Base-by-base conservation (phyloP, 768 basidiomycete genomes). In the Tulasnella sp. region DNA sequence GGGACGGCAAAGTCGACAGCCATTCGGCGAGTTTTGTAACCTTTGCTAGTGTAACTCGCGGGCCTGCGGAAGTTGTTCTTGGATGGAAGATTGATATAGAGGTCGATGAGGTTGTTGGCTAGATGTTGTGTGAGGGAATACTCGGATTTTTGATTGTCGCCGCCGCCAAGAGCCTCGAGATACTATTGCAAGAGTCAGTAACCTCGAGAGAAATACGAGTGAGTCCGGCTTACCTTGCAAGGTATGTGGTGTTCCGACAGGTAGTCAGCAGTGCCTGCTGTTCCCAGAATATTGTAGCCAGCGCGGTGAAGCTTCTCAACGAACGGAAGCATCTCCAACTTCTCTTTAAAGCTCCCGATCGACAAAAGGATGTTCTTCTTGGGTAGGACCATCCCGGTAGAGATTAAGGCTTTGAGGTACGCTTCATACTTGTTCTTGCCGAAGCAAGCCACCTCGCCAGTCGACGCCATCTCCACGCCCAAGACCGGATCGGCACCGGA, bases 381-480 rank as follows among this genome's bases (percentile, higher is more conserved):
- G 37, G 97, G 97, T 1, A 89, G 90, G 40, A 91, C 88, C 80
- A 98, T 98, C 36, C 97, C 97, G 2, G 97, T 97, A 34, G 97
- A 96, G 78, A 99, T 93, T 76, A 99, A 86, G 1, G 94, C 96
- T 85, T 99, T 99, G 81, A 99, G 86, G 83, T 99, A 99, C 5
- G 97, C 97, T 82, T 99, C 97, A 82, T 97, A 99, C 84, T 96
- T 97, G 86, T 99, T 93, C 79, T 87, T 90, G 8, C 97, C 97
- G 83, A 99, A 99, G 85, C 97, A 99, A 22, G 97, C 97, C 34
- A 99, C 97, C 82, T 99, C 97, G 76, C 97, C 97, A 0, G 97
- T 99, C 22, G 97, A 99, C 19, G 97, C 97, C 97, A 99, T 99
- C 86, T 99, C 97, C 58, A 99, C 97, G 81, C 97, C 97, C 15